These are phyloP conservation scores for Saccharomycopsis lassenensis DNA, from an alignment of 805 yeast species.

Conservation along the genomic window DNA sequence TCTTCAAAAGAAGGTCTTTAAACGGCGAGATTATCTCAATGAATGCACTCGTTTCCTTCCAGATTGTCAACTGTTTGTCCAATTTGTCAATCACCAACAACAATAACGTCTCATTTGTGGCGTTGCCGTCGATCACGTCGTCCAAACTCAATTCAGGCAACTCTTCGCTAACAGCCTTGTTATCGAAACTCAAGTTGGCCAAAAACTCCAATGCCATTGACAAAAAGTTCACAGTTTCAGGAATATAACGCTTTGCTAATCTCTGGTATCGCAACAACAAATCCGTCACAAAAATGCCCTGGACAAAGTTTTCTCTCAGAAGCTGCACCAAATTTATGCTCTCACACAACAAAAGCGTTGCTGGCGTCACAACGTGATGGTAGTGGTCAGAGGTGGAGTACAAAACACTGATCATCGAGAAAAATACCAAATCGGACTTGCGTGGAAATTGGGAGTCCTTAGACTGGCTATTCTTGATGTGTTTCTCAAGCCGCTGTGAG, in stretches of 20 bases:
- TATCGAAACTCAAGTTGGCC: conserved; percentile 3
- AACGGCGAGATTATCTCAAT: conserved; percentile 47
- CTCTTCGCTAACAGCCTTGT: background rate
- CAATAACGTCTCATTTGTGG: conserved; percentile 22
- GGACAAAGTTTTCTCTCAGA: conserved; percentile 32
- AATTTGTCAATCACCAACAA: conserved; percentile 26
- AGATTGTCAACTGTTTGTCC: conserved; percentile 33
- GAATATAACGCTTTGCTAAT: conserved; percentile 67
- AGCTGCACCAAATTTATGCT: conserved; percentile 43
- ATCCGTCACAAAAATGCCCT: conserved; percentile 59
- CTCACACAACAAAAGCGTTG: conserved; percentile 63
- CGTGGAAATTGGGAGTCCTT: conserved; percentile 27
- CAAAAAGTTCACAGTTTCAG: conserved; percentile 59
- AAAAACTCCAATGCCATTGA: conserved; percentile 43
- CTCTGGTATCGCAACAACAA: conserved; percentile 63
- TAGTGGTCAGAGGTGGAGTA: conserved; percentile 95
- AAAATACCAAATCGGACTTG: conserved; percentile 52
- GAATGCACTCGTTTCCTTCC: conserved; percentile 56
- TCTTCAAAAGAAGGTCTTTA: conserved; percentile 16
- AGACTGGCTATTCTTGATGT: conserved; percentile 23
- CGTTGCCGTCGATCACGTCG: too few species aligned
- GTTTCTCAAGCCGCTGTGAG: conserved; percentile 37
- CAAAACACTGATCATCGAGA: conserved; percentile 58
- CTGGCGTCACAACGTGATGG: conserved; percentile 83
- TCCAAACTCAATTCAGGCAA: conserved; percentile 1